Evolutionary conservation across 495 filamentous ascomycete genomes (phyloP), one percentile per base, ranked within the genome.

Genomic region (Annulohypoxylon nitens): DNA sequence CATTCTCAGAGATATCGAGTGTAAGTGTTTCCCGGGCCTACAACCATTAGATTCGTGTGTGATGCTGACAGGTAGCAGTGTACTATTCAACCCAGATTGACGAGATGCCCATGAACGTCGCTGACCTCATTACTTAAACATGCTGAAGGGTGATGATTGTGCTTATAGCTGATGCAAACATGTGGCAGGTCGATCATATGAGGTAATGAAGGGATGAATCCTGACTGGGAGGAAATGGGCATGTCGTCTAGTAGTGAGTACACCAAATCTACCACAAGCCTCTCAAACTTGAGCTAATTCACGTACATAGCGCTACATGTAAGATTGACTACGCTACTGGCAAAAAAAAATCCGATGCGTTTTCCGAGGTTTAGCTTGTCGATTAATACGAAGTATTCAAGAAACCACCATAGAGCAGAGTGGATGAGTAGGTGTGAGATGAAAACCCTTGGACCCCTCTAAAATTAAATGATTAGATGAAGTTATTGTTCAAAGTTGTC

Each of bases 1-100:
- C 74, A 99, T 99, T 80, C 87, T 99, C 78, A 90, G 96, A 74
- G 96, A 99, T 77, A 99, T 99, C 76, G 96, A 99, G 81, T 84
- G 91, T 90, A 80, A 80, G 87, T 85, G 4, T 12, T 39, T 39
- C 36, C 9, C 36, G 8, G 11, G 30, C 6, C 20, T 25, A 48
- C 48, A 14, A 4, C 18, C n/a, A 3, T 30, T n/a, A 12, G 20
- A 45, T 51, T n/a, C 12, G 23, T 39, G 33, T 55, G 12, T 11
- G 2, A 61, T 72, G 48, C 83, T 88, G 78, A 86, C 64, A n/a
- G 41, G 9, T 30, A 34, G 0, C 50, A 91, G 90, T 94, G 74
- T 97, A 97, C 82, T 97, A 97, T 81, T 97, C 93, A 39, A 99
- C 96, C 54, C 96, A 99, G 83, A 99, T 99, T 72, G 96, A 99